Percentiles rank a stretch among this genome's conserved stretches.
phyloP scores from a whole-genome alignment of 108 stramenopile genomes.

The Nannochloropsis salina region DNA sequence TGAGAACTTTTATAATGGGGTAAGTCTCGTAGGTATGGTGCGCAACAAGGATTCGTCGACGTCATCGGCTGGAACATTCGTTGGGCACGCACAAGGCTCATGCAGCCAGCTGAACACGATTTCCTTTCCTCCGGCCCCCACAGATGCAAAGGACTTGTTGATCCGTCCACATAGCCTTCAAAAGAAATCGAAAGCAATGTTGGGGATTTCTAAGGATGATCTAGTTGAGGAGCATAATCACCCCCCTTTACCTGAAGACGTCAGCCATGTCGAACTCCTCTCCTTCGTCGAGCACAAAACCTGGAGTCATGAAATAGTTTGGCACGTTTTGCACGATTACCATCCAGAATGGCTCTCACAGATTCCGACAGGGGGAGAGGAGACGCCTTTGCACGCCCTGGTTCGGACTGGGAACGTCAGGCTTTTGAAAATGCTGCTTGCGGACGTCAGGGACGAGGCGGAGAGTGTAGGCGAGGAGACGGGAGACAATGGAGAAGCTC shows the following conservation, averaged over 20 bases:
- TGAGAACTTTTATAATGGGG: too few species aligned
- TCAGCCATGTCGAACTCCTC: background rate
- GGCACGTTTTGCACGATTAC: background rate
- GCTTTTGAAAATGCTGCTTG: background rate
- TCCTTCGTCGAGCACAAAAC: background rate
- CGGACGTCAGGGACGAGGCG: background rate
- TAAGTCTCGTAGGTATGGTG: too few species aligned
- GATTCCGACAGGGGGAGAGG: background rate
- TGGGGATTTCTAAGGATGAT: background rate
- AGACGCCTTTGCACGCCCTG: conserved; percentile 19
- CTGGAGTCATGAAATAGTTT: background rate
- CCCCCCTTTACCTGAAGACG: conserved; percentile 14
- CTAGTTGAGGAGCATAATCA: background rate
- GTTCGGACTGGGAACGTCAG: conserved; percentile 1
- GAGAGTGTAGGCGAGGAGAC: background rate
- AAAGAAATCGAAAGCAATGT: background rate
- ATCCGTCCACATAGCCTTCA: background rate
- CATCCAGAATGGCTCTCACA: background rate
- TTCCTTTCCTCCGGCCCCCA: background rate
- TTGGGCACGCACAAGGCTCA: background rate
- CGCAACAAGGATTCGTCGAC: background rate
- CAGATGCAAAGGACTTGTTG: background rate
- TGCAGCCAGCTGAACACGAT: background rate
- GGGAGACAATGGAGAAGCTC: too few species aligned
- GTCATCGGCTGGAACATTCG: background rate